Conservation (phyloP, 495 filamentous ascomycete genomes). For the Hypoxylon lienhwacheense region DNA sequence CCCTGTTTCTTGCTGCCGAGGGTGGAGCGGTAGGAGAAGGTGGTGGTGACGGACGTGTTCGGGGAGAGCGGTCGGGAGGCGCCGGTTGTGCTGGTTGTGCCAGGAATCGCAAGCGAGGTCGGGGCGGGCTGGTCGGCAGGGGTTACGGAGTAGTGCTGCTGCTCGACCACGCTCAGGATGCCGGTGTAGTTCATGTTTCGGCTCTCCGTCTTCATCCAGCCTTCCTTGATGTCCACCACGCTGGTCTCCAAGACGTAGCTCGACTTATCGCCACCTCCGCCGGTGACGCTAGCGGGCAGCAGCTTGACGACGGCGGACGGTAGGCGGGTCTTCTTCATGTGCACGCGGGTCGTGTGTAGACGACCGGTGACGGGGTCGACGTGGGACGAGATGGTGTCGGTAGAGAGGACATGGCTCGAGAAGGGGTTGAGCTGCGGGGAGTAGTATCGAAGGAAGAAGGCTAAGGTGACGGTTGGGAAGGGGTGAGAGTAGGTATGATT, state of each 20-base stretch:
- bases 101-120: not conserved
- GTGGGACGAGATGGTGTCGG: slow-evolving; percentile 87
- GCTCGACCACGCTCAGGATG: slow-evolving; percentile 88
- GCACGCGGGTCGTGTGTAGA: slow-evolving; percentile 84
- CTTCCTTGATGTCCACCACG: slow-evolving; percentile 83
- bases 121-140: slow-evolving; percentile 20
- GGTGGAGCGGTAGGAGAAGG: slow-evolving; percentile 80
- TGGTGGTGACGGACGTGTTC: slow-evolving; percentile 81
- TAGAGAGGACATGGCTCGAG: slow-evolving; percentile 89
- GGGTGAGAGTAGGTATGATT: slow-evolving; percentile 88
- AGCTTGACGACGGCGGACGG: slow-evolving; percentile 81
- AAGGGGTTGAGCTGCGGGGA: slow-evolving; percentile 76
- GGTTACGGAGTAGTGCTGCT: slow-evolving; percentile 70
- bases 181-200: slow-evolving; percentile 89
- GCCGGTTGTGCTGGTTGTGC: not conserved
- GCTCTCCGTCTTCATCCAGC: slow-evolving; percentile 84
- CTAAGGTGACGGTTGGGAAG: slow-evolving; percentile 86
- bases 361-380: slow-evolving; percentile 78
- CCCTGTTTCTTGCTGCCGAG: slow-evolving; percentile 72
- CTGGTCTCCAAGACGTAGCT: slow-evolving; percentile 92
- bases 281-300: slow-evolving; percentile 67
- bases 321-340: slow-evolving; percentile 90
- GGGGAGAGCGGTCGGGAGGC: slow-evolving; percentile 25
- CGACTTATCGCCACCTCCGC: slow-evolving; percentile 72
- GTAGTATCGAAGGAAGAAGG: slow-evolving; percentile 98